Percentiles rank a stretch among this genome's conserved stretches.
Conservation (phyloP, 352 stramenopile species). For the Pythium myriotylum region DNA sequence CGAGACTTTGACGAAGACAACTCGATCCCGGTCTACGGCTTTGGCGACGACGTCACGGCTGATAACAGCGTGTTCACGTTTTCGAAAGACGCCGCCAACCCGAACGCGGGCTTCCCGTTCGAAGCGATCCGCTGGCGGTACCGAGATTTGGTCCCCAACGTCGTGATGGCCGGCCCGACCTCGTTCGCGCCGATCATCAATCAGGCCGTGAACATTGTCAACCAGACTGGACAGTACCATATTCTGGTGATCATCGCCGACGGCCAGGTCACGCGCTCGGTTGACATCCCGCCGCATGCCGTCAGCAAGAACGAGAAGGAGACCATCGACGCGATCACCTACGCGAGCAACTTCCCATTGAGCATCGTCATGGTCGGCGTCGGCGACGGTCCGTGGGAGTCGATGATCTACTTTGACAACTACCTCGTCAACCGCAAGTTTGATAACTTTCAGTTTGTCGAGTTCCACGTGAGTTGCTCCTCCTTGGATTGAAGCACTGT, state of each 20-base stretch:
- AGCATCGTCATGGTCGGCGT: slow-evolving; percentile 85
- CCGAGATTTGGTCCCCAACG: slow-evolving; percentile 65
- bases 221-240: slow-evolving; percentile 77
- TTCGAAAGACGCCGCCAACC: slow-evolving; percentile 28
- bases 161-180: slow-evolving; percentile 81
- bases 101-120: slow-evolving; percentile 55
- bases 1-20: slow-evolving; percentile 88
- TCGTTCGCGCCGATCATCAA: slow-evolving; percentile 89
- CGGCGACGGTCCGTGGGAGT: slow-evolving; percentile 80
- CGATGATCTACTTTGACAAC: slow-evolving; percentile 82
- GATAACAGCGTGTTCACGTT: slow-evolving; percentile 84
- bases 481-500: no score
- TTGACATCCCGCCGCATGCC: slow-evolving; percentile 71
- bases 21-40: slow-evolving; percentile 80
- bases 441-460: slow-evolving; percentile 90
- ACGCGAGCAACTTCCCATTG: slow-evolving; percentile 77
- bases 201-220: slow-evolving; percentile 79
- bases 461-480: slow-evolving; percentile 56
- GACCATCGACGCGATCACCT: slow-evolving; percentile 85
- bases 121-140: slow-evolving; percentile 71
- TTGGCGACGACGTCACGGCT: slow-evolving; percentile 80
- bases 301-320: slow-evolving; percentile 88
- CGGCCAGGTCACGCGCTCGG: slow-evolving; percentile 82
- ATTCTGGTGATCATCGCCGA: slow-evolving; percentile 90
- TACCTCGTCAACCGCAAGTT: slow-evolving; percentile 78